Base-by-base conservation (phyloP, 140 eudicot genomes). In the Cichorium intybus region DNA sequence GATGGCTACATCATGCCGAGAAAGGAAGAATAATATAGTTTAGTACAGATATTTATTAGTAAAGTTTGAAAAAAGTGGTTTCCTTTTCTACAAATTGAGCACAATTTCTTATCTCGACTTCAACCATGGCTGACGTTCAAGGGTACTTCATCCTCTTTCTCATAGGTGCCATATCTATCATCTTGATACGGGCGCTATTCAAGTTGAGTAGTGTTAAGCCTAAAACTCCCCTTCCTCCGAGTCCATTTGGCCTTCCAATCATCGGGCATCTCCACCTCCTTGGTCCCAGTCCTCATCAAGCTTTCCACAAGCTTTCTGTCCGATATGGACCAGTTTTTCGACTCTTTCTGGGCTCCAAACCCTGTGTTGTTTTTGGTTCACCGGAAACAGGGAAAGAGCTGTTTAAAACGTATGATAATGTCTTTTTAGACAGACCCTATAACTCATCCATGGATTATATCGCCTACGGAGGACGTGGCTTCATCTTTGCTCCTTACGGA, bases 181-280 rank as follows among this genome's bases (percentile, higher is more conserved):
- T 73, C 17, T 34, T 77, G 0, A 21, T 73, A 51, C 56, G 56
- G 4, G 8, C 29, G 2, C 3, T 75, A 0, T 24, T 72, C 46
- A 61, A 41, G n/a, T 27, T n/a, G 7, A 64, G 18, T 3, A 58
- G 58, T 43, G 18, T 20, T 7, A 43, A 43, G 7, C 2, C 7
- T 15, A 43, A 43, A 43, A 14, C n/a, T 24, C 34, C 21, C 29
- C 78, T 62, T 20, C 87, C 80, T 17, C 82, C 82, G 9, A 81
- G 66, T 58, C 87, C 82, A 0, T 24, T n/a, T 5, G 64, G 60
- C 4, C 52, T 81, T 17, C 87, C 87, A 1, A 59, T 81, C 64
- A 68, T 81, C 29, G 82, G 87, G 4, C 87, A 81, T 21, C 82
- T 81, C 39, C 82, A 81, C 34, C 82, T 81, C 34, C 78, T 81